Percentiles rank a stretch among this genome's conserved stretches.
Conservation (phyloP, 495 filamentous ascomycete genomes). For the Opeltia flavorubescens region DNA sequence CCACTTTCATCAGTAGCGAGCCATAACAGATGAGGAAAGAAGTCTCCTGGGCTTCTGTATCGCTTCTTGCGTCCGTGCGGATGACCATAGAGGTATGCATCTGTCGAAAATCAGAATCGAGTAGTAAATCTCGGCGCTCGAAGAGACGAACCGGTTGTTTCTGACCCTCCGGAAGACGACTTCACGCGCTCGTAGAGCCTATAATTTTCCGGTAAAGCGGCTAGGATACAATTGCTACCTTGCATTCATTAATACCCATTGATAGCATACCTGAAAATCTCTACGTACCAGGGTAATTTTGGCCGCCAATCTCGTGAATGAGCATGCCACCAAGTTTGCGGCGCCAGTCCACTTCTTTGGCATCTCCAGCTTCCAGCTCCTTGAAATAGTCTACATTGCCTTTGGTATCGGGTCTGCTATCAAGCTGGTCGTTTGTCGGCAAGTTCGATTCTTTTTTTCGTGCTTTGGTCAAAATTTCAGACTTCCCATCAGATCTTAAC, state of each 20-base stretch:
- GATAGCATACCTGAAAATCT: not conserved
- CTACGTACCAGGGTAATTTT: constrained; percentile 20
- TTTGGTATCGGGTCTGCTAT: constrained; percentile 27
- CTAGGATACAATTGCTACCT: constrained; percentile 36
- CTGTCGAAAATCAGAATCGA: constrained; percentile 8
- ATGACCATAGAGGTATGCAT: constrained; percentile 50
- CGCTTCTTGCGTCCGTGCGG: constrained; percentile 42
- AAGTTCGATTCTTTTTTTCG: constrained; percentile 23
- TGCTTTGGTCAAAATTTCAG: constrained; percentile 2
- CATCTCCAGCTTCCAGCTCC: constrained; percentile 22
- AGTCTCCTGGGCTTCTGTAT: constrained; percentile 43
- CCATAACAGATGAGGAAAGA: constrained; percentile 50
- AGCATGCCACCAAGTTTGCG: constrained; percentile 40
- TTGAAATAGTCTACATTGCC: constrained; percentile 34
- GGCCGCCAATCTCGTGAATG: constrained; percentile 25
- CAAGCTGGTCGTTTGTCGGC: constrained; percentile 27
- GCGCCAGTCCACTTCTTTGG: constrained; percentile 38
- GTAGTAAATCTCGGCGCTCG: constrained; percentile 21
- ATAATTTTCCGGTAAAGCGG: constrained; percentile 41
- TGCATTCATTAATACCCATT: not conserved
- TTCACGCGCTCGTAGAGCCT: constrained; percentile 43
- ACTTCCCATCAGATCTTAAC: constrained; percentile 4
- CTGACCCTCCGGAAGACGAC: constrained; percentile 22
- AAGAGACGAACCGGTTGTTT: constrained; percentile 21
- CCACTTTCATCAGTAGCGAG: constrained; percentile 34